Percentiles rank a stretch among this genome's conserved stretches.
Evolutionary conservation across 129 eudicot genomes (phyloP).

Genomic region (Artemisia argyi): DNA sequence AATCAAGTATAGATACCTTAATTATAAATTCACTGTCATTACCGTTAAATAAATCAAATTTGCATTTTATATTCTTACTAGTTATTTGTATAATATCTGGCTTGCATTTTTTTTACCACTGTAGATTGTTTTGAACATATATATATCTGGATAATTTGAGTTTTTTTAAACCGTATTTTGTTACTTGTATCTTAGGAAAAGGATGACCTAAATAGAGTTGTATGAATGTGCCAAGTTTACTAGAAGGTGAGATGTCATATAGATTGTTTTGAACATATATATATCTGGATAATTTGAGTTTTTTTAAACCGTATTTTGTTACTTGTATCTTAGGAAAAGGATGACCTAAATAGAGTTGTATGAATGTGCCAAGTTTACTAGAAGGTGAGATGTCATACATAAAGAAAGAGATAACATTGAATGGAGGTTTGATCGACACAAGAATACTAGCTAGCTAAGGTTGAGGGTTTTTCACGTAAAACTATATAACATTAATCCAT

Average conservation of each 20-base stretch:
- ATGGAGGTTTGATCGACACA: constrained; percentile 3
- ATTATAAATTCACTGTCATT: too few relatives aligned
- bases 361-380: constrained; percentile 15
- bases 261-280: too few relatives aligned
- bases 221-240: constrained; percentile 13
- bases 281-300: background rate
- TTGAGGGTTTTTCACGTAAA: constrained; percentile 13
- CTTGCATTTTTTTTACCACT: too few relatives aligned
- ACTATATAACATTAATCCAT: background rate
- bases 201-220: constrained; percentile 10
- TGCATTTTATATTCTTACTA: too few relatives aligned
- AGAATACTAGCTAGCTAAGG: background rate
- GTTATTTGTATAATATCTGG: too few relatives aligned
- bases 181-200: constrained; percentile 5
- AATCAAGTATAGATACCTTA: too few relatives aligned
- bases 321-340: constrained; percentile 8
- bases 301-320: background rate
- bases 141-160: too few relatives aligned
- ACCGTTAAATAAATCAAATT: too few relatives aligned
- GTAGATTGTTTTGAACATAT: too few relatives aligned
- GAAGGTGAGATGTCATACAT: constrained; percentile 6
- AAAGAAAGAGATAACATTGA: constrained; percentile 5
- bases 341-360: constrained; percentile 5
- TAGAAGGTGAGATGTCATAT: constrained; percentile 7
- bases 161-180: background rate